Evolutionary conservation across 2,329 filamentous ascomycete species (phyloP).

Genomic region (Keithomyces neogunnii): DNA sequence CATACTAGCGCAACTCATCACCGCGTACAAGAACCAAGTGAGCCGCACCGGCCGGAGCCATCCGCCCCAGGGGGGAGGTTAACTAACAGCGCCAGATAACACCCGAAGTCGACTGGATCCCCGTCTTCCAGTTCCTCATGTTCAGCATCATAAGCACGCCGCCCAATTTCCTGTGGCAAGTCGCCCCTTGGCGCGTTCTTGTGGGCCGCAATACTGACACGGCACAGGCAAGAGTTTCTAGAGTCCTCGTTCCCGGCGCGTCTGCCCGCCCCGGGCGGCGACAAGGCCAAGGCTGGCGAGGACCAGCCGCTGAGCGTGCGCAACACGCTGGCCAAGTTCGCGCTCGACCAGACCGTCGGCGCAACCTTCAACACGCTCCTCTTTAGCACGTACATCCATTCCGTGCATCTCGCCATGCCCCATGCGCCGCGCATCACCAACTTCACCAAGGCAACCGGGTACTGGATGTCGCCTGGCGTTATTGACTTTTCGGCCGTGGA

Average conservation of each 20-base stretch:
- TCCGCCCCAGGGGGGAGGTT: background rate
- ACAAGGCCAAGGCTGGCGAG: background rate
- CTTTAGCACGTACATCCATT: slow-evolving; percentile 52
- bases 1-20: slow-evolving; percentile 62
- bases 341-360: slow-evolving; percentile 61
- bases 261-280: slow-evolving; percentile 13
- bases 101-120: slow-evolving; percentile 48
- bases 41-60: slow-evolving; percentile 9
- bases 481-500: slow-evolving; percentile 38
- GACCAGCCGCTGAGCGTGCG: slow-evolving; percentile 39
- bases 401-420: slow-evolving; percentile 42
- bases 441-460: slow-evolving; percentile 24
- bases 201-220: background rate
- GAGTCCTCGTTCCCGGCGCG: slow-evolving; percentile 65
- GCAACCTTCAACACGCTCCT: slow-evolving; percentile 56
- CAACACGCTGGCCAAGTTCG: slow-evolving; percentile 60
- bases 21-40: slow-evolving; percentile 53
- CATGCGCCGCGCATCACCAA: slow-evolving; percentile 28
- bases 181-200: background rate
- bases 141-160: slow-evolving; percentile 68
- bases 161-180: slow-evolving; percentile 74
- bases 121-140: slow-evolving; percentile 68
- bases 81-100: background rate
- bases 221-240: slow-evolving; percentile 63
- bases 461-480: slow-evolving; percentile 28